Evolutionary conservation across 805 yeast species (phyloP).

Genomic region (Metschnikowia cubensis): DNA sequence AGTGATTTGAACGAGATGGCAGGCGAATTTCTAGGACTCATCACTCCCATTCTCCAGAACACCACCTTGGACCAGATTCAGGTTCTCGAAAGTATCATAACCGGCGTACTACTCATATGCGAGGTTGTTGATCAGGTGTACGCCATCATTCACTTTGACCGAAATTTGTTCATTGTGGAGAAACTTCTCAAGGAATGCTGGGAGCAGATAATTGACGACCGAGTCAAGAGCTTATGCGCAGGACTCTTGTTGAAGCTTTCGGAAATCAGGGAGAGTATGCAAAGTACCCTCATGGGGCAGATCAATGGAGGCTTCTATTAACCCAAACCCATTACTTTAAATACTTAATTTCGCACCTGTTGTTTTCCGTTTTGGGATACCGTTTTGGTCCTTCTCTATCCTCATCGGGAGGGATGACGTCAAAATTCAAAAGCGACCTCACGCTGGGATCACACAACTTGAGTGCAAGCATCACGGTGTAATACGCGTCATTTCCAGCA

Average conservation of each 20-base stretch:
- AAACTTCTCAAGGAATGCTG: constrained; percentile 27
- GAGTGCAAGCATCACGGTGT: constrained; percentile 23
- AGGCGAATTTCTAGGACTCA: constrained; percentile 44
- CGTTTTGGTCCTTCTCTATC: neutral
- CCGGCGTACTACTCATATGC: constrained; percentile 33
- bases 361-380: constrained; percentile 1
- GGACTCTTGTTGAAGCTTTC: constrained; percentile 34
- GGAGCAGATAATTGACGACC: constrained; percentile 36
- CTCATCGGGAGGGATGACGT: constrained; percentile 2
- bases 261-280: constrained; percentile 20
- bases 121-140: constrained; percentile 31
- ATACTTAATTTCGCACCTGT: constrained; percentile 1
- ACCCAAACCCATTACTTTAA: neutral
- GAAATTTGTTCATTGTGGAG: constrained; percentile 19
- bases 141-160: constrained; percentile 20
- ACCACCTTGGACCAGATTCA: constrained; percentile 28
- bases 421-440: constrained; percentile 4
- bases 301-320: constrained; percentile 20
- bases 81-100: constrained; percentile 35
- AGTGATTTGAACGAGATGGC: constrained; percentile 53
- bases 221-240: constrained; percentile 37
- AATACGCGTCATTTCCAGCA: constrained; percentile 29
- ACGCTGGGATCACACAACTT: constrained; percentile 23
- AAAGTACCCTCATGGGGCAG: constrained; percentile 30
- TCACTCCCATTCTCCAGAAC: constrained; percentile 21